These are phyloP conservation scores for Acanthamoeba pearcei DNA, from an alignment of 208 protist species.

Conservation along the genomic window DNA sequence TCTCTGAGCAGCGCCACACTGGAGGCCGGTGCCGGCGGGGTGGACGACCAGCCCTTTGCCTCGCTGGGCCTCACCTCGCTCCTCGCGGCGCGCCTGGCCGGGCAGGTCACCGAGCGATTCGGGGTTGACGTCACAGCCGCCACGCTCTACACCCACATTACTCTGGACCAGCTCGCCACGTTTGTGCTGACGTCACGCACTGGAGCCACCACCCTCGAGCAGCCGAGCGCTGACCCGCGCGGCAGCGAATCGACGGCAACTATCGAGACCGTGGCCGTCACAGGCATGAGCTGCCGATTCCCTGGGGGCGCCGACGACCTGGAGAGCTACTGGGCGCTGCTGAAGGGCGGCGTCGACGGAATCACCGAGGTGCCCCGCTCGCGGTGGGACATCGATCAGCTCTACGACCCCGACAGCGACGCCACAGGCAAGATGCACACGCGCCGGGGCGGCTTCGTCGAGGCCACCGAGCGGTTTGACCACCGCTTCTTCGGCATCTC, in stretches of 20 bases:
- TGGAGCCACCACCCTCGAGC: too few species aligned
- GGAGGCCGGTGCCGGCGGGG: background rate
- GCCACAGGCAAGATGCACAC: constrained; percentile 68
- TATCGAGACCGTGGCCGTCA: constrained; percentile 66
- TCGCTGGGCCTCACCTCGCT: constrained; percentile 63
- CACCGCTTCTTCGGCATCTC: constrained; percentile 71
- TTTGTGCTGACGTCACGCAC: background rate
- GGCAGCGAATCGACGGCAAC: too few species aligned
- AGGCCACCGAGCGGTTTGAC: constrained; percentile 67
- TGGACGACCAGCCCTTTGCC: constrained; percentile 25
- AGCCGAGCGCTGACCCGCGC: too few species aligned
- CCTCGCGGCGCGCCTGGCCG: constrained; percentile 5
- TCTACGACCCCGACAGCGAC: constrained; percentile 67
- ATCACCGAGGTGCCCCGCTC: constrained; percentile 41
- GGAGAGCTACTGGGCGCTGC: constrained; percentile 59
- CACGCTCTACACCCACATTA: constrained; percentile 46
- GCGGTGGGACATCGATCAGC: constrained; percentile 31
- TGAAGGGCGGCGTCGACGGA: constrained; percentile 56
- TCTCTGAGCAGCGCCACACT: background rate
- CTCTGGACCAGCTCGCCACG: background rate
- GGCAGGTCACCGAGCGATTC: background rate
- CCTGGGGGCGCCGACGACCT: constrained; percentile 76
- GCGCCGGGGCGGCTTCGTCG: constrained; percentile 29
- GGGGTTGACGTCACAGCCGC: background rate
- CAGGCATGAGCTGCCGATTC: constrained; percentile 74